Evolutionary conservation across 1,139 yeast genomes (phyloP).

Genomic region (Saccharomycopsis hybrid): DNA sequence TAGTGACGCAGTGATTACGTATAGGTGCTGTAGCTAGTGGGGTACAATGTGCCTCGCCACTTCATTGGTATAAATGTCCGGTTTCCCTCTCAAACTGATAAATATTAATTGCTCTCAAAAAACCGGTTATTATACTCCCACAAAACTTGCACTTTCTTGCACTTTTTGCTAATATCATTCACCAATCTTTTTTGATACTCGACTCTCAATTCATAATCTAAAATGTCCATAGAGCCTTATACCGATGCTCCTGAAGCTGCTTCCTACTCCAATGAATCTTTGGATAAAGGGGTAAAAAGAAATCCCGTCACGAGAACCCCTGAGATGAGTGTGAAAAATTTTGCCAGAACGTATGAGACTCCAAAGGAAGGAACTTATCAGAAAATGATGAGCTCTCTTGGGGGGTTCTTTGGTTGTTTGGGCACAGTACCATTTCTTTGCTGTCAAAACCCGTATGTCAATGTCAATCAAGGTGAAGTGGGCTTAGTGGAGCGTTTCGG

Average conservation of each 20-base stretch:
- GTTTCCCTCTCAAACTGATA: no score
- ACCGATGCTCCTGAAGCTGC: neutral
- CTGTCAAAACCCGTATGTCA: conserved; percentile 52
- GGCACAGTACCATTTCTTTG: conserved; percentile 55
- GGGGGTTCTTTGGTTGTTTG: conserved; percentile 44
- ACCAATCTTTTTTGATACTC: no score
- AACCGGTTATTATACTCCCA: no score
- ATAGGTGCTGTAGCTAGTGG: no score
- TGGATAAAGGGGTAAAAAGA: neutral
- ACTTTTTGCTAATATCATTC: no score
- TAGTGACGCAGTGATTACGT: no score
- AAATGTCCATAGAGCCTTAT: no score
- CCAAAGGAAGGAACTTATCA: conserved; percentile 29
- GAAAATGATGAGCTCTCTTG: conserved; percentile 38
- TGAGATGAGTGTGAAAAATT: conserved; percentile 4
- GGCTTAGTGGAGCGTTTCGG: conserved; percentile 68
- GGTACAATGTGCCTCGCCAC: no score
- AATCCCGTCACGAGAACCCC: conserved; percentile 2
- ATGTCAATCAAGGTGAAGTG: conserved; percentile 63
- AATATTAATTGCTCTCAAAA: no score
- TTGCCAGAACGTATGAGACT: conserved; percentile 20
- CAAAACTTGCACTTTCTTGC: no score
- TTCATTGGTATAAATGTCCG: no score
- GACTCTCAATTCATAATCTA: no score
- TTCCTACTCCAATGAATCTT: neutral